A percentile compares a stretch with the other conserved stretches of the same genome.
Conservation (phyloP, 2,329 filamentous ascomycete species). For the Decorospora gaudefroyi region DNA sequence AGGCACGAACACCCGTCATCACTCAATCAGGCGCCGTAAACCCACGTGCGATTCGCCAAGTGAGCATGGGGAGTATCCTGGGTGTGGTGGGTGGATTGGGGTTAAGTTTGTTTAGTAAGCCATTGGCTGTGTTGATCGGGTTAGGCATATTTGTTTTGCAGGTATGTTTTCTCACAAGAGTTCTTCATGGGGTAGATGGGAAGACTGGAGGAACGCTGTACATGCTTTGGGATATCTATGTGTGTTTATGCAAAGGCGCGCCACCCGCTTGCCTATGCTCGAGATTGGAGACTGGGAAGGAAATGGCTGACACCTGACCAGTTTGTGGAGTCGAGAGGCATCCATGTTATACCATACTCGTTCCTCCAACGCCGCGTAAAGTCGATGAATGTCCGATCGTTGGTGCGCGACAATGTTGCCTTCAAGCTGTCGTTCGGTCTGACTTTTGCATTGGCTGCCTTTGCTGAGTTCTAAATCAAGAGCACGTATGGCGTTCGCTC, state of each 20-base stretch:
- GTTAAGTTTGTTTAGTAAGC: conserved; percentile 71
- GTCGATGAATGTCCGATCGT: conserved; percentile 55
- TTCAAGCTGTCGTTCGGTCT: conserved; percentile 73
- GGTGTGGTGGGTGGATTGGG: conserved; percentile 60
- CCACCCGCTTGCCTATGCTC: conserved; percentile 18
- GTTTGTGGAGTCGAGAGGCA: conserved; percentile 58
- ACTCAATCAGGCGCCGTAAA: conserved; percentile 49
- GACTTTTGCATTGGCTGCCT: conserved; percentile 72
- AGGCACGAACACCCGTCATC: conserved; percentile 48
- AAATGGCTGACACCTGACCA: conserved; percentile 37
- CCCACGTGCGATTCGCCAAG: conserved; percentile 50
- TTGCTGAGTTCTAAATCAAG: conserved; percentile 57
- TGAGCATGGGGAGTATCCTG: conserved; percentile 54
- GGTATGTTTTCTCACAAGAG: conserved; percentile 50
- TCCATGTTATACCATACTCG: conserved; percentile 56
- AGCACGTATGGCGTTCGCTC: background rate
- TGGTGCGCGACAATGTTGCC: conserved; percentile 62
- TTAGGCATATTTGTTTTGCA: conserved; percentile 66
- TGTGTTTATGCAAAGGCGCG: conserved; percentile 6
- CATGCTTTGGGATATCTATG: conserved; percentile 13
- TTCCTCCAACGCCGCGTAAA: conserved; percentile 57
- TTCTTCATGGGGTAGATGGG: background rate
- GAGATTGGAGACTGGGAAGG: background rate
- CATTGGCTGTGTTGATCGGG: conserved; percentile 69
- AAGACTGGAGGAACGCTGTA: background rate